Evolutionary conservation across 371 early-diverging fungal species (phyloP), one percentile per base, ranked within the genome.

Genomic region (Rhizopus microsporus): DNA sequence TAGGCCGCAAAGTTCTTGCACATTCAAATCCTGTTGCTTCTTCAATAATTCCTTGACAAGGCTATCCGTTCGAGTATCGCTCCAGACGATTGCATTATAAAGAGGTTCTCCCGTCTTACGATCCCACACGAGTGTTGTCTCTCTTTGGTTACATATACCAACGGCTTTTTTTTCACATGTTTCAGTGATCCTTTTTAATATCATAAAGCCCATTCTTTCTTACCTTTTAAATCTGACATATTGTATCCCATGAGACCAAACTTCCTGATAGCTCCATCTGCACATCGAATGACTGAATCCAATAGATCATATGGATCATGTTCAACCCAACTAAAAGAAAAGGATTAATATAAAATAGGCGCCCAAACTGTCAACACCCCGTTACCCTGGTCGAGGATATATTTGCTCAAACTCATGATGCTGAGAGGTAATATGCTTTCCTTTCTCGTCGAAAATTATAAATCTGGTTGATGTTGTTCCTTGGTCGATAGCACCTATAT

Each of bases 101-200:
- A 97, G 76, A 0, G 93, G 90, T 59, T 86, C 65, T 48, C 96
- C 96, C 2, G 94, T 93, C 30, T 54, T 69, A 38, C 68, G 73
- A 74, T 96, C 94, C 95, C 96, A 97, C 9, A 83, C 88, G 35
- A 94, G 78, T 4, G 90, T 87, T 5, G 98, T 95, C 68, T 97
- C 98, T 61, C 98, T 86, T 75, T 97, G 98, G 72, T 96, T 97
- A 45, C 96, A 95, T 56, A 97, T 87, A 30, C 98, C 98, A 37
- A 96, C 79, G 12, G 89, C 88, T 84, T 34, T 48, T 9, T 32
- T 32, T 35, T 31, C 15, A 31, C 10, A 43, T n/a, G n/a, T 33
- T 35, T 32, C 9, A 29, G 44, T 54, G 32, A 17, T 23, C 33
- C 23, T 56, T 35, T 56, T 12, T 37, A 15, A 15, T 23, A 16